These are phyloP conservation scores for Stemphylium beticola DNA, from an alignment of 2,329 filamentous ascomycete genomes.

Conservation along the genomic window DNA sequence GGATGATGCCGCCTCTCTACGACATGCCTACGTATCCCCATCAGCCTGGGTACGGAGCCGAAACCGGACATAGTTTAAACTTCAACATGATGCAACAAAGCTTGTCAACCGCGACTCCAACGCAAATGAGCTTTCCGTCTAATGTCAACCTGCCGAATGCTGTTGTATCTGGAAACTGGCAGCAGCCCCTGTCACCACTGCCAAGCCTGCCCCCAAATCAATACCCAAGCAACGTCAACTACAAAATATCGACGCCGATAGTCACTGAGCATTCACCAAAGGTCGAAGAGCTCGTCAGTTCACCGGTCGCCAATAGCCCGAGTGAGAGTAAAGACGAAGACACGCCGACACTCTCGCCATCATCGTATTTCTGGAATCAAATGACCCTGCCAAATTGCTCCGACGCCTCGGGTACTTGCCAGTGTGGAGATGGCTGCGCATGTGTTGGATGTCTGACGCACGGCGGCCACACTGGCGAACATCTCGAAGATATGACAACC, in stretches of 20 bases:
- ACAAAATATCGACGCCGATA: slow-evolving; percentile 15
- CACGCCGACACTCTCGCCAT: slow-evolving; percentile 45
- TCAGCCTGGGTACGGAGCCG: slow-evolving; percentile 38
- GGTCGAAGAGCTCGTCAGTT: slow-evolving; percentile 16
- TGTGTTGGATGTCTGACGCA: slow-evolving; percentile 62
- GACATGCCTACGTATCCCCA: slow-evolving; percentile 46
- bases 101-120: slow-evolving; percentile 26
- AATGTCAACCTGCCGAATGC: slow-evolving; percentile 27
- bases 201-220: slow-evolving; percentile 20
- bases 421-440: slow-evolving; percentile 59
- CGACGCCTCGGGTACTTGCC: slow-evolving; percentile 58
- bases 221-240: slow-evolving; percentile 19
- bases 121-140: slow-evolving; percentile 31
- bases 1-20: slow-evolving; percentile 41
- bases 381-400: slow-evolving; percentile 52
- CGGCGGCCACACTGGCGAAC: slow-evolving; percentile 56
- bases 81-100: slow-evolving; percentile 21
- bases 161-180: slow-evolving; percentile 30
- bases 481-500: slow-evolving; percentile 34
- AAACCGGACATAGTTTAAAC: slow-evolving; percentile 24
- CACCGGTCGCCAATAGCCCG: slow-evolving; percentile 35
- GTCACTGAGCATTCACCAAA: slow-evolving; percentile 18
- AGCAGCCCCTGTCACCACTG: slow-evolving; percentile 22
- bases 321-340: slow-evolving; percentile 42
- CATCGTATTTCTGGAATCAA: slow-evolving; percentile 47